A percentile compares a stretch with the other conserved stretches of the same genome.
Evolutionary conservation across 306 rosid genomes (phyloP).

Genomic region (Cucurbita pepo): DNA sequence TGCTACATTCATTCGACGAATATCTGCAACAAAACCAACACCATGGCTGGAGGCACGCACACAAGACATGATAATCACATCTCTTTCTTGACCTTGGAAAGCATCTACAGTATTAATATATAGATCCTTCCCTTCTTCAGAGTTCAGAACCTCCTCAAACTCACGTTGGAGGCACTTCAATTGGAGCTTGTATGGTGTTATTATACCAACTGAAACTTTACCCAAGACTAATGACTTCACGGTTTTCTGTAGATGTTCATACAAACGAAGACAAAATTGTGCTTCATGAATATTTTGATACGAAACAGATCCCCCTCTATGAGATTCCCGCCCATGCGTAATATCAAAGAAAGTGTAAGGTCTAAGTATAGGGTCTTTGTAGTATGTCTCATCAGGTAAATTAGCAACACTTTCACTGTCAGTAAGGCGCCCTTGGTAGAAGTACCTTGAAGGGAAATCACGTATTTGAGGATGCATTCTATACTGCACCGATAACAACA

Average conservation of each 20-base stretch:
- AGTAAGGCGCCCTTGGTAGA: constrained; percentile 85
- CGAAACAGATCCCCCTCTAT: constrained; percentile 91
- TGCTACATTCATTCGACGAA: constrained; percentile 95
- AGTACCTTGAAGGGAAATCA: constrained; percentile 90
- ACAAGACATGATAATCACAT: constrained; percentile 95
- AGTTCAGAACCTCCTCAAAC: constrained; percentile 68
- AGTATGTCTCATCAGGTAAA: constrained; percentile 67
- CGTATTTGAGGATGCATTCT: constrained; percentile 97
- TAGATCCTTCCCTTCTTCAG: constrained; percentile 91
- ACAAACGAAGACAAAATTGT: constrained; percentile 74
- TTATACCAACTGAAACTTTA: constrained; percentile 77
- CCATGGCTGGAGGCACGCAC: constrained; percentile 93
- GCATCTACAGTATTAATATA: constrained; percentile 97
- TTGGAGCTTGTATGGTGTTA: constrained; percentile 95
- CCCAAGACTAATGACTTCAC: constrained; percentile 43
- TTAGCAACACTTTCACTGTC: constrained; percentile 82
- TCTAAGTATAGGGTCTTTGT: constrained; percentile 68
- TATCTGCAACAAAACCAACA: constrained; percentile 93
- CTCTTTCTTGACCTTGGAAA: constrained; percentile 98
- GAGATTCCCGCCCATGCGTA: constrained; percentile 92
- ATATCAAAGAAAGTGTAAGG: constrained; percentile 85
- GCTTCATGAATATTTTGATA: constrained; percentile 88
- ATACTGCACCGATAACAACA: constrained; percentile 90
- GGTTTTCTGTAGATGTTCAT: constrained; percentile 74
- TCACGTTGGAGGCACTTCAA: constrained; percentile 90